Evolutionary conservation across 441 rosid species (phyloP).

Genomic region (Erysimum cheiri): DNA sequence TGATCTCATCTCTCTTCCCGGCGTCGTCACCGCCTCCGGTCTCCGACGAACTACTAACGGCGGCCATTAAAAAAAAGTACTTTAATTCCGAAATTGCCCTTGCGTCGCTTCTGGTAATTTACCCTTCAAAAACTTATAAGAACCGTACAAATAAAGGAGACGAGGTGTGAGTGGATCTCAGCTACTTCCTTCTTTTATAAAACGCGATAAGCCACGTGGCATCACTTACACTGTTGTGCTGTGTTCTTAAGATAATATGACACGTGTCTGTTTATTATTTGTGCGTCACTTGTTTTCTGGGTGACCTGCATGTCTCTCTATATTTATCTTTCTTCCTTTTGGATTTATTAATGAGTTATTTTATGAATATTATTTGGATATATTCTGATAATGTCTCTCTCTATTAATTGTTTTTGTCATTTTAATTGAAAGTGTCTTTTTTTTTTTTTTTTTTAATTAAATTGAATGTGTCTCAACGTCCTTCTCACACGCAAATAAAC

Average conservation of each 20-base stretch:
- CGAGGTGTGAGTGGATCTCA: conserved; percentile 46
- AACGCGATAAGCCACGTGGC: conserved; percentile 38
- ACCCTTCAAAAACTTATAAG: conserved; percentile 6
- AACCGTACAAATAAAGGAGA: conserved; percentile 36
- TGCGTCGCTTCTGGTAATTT: conserved; percentile 34
- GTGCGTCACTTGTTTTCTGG: neutral
- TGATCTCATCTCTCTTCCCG: conserved; percentile 62
- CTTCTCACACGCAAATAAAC: neutral
- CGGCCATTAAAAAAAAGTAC: conserved; percentile 28
- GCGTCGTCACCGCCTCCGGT: conserved; percentile 25
- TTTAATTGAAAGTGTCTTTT: conserved; percentile 2
- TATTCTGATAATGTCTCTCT: conserved; percentile 25
- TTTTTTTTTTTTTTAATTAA: neutral
- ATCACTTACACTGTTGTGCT: neutral
- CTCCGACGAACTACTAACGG: conserved; percentile 41
- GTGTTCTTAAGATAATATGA: neutral
- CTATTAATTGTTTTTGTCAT: conserved; percentile 15
- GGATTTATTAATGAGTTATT: neutral
- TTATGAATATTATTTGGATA: conserved; percentile 1
- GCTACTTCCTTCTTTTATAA: conserved; percentile 29
- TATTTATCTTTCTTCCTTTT: conserved; percentile 1
- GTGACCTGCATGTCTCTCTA: conserved; percentile 34
- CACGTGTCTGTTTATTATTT: neutral
- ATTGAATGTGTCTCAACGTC: conserved; percentile 19
- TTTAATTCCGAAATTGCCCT: conserved; percentile 21